Evolutionary conservation across 2,329 filamentous ascomycete genomes (phyloP).

Genomic region (Pseudogymnoascus sp.): DNA sequence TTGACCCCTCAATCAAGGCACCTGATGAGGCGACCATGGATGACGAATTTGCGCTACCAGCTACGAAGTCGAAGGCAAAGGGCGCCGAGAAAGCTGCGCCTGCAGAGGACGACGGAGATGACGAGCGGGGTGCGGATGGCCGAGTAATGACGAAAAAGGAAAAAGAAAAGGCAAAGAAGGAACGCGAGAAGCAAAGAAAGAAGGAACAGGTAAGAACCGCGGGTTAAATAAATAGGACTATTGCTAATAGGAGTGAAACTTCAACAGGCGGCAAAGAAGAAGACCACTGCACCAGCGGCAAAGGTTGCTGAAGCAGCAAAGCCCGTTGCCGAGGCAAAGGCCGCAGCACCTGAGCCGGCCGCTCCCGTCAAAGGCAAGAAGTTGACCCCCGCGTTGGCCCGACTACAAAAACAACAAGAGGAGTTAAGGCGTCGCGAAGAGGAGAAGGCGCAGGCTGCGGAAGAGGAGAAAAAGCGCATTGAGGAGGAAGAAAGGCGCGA

Average conservation of each 20-base stretch:
- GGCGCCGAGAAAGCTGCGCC: slow-evolving; percentile 40
- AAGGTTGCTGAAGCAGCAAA: slow-evolving; percentile 52
- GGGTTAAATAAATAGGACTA: neutral
- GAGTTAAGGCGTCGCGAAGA: slow-evolving; percentile 60
- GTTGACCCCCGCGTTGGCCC: slow-evolving; percentile 63
- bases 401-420: slow-evolving; percentile 77
- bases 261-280: slow-evolving; percentile 73
- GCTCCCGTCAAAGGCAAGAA: slow-evolving; percentile 80
- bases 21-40: slow-evolving; percentile 75
- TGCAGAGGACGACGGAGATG: slow-evolving; percentile 42
- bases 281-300: slow-evolving; percentile 44
- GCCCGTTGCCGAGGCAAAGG: slow-evolving; percentile 42
- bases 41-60: slow-evolving; percentile 74
- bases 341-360: slow-evolving; percentile 37
- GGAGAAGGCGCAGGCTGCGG: slow-evolving; percentile 48
- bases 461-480: slow-evolving; percentile 56
- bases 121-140: slow-evolving; percentile 48
- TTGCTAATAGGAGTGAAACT: slow-evolving; percentile 13
- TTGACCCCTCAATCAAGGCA: slow-evolving; percentile 51
- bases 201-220: slow-evolving; percentile 72
- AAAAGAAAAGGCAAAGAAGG: slow-evolving; percentile 97
- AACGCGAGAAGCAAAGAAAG: slow-evolving; percentile 96
- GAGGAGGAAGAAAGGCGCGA: slow-evolving; percentile 58
- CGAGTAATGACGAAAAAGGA: slow-evolving; percentile 91
- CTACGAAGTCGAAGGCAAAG: slow-evolving; percentile 64